These are phyloP conservation scores for Rhizopus stolonifer DNA, from an alignment of 371 early-diverging fungal species.

Conservation along the genomic window DNA sequence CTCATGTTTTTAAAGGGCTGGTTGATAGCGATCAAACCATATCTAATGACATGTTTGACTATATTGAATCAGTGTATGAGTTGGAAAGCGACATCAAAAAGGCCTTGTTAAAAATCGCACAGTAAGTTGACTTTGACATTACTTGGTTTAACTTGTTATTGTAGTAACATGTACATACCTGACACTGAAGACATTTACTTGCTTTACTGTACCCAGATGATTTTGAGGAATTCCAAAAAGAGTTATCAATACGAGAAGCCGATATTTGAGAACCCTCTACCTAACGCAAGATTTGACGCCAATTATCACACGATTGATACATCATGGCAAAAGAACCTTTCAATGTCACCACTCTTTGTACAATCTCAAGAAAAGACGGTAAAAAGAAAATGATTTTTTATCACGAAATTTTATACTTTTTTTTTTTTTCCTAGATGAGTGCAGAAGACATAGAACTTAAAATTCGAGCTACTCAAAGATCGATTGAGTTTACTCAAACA, in stretches of 20 bases:
- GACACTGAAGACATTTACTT: constrained; percentile 66
- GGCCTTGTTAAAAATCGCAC: constrained; percentile 40
- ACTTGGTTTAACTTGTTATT: constrained; percentile 1
- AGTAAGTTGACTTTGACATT: constrained; percentile 23
- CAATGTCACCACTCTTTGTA: constrained; percentile 74
- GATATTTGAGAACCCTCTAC: constrained; percentile 62
- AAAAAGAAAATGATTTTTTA: background rate
- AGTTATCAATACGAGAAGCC: constrained; percentile 59
- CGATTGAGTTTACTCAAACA: constrained; percentile 52
- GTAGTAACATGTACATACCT: constrained; percentile 60
- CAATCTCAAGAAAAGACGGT: constrained; percentile 43
- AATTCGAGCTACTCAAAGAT: constrained; percentile 58
- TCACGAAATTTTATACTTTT: background rate
- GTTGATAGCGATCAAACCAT: constrained; percentile 54
- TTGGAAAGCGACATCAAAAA: constrained; percentile 42
- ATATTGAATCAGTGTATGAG: constrained; percentile 39
- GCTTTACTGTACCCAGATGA: constrained; percentile 57
- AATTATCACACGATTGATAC: constrained; percentile 56
- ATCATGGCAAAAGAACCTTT: constrained; percentile 55
- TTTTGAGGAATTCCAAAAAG: constrained; percentile 58
- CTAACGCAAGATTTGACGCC: constrained; percentile 60
- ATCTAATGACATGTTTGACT: constrained; percentile 46
- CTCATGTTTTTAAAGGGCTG: constrained; percentile 42
- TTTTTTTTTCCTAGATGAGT: constrained; percentile 10
- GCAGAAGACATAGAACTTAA: constrained; percentile 26